Evolutionary conservation across 495 filamentous ascomycete species (phyloP), one percentile per base, ranked within the genome.

Genomic region (Acidomyces sp.): DNA sequence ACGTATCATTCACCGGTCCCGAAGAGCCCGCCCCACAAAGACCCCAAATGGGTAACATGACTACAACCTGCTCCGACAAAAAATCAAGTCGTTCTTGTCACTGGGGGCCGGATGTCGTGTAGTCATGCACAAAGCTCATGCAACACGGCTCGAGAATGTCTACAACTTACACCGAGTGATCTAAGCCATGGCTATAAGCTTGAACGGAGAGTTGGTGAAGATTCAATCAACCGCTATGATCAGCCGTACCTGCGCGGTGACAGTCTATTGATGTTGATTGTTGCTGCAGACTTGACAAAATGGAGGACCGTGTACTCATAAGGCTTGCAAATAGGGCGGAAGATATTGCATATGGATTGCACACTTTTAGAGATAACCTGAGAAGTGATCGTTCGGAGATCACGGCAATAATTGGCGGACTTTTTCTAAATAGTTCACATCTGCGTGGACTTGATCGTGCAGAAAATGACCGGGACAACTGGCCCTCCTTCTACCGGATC

Each of bases 381-480:
- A 69, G 71, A 22, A 62, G 72, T 36, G 54, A 65, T 48, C 48
- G 63, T n/a, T 62, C 67, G 6, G 70, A 73, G 34, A 70, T 79
- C 37, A 72, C 71, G 15, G 56, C 55, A 9, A 55, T 69, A 10
- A 71, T 79, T 24, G 61, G 65, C 24, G 62, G 71, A 41, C 66
- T 76, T 17, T 75, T 69, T 55, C 61, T 61, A 36, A 67, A 75
- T 49, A 68, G 68, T 42, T 55, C 65, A 9, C 60, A 59, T 7
- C 56, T 79, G 10, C 65, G 62, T 4, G 53, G 49, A n/a, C 45
- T 79, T 25, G 60, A 69, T 3, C 56, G 55, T 19, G 48, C 62
- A 18, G 48, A 62, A 13, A 13, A 20, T 16, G 38, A 47, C 28
- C 42, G 13, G 13, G 15, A 16, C 6, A 34, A 23, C 15, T 12